phyloP scores from a whole-genome alignment of 129 eudicot genomes.

The Rutidosis leptorrhynchoides region DNA sequence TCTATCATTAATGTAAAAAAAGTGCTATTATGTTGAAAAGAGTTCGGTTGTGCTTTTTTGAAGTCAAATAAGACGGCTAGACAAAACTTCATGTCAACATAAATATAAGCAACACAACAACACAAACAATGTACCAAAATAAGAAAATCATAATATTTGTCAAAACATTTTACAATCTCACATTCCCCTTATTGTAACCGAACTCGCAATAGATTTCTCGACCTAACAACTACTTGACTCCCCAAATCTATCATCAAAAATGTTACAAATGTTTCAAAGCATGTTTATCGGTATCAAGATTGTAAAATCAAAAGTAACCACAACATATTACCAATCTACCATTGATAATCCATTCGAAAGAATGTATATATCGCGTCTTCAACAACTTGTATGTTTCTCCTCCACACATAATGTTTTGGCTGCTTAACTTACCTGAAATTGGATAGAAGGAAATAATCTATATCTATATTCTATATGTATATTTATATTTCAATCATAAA shows the following conservation, averaged over 20 bases:
- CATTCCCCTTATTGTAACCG: background rate
- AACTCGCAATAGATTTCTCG: background rate
- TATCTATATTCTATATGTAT: background rate
- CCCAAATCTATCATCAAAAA: conserved; percentile 22
- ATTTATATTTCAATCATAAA: too few relatives aligned
- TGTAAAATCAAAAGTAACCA: conserved; percentile 7
- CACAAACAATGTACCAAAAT: background rate
- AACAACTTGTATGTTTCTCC: conserved; percentile 15
- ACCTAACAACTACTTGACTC: conserved; percentile 15
- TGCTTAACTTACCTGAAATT: conserved; percentile 11
- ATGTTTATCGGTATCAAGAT: conserved; percentile 3
- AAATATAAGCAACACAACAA: background rate
- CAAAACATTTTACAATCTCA: conserved; percentile 9
- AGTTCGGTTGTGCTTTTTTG: too few relatives aligned
- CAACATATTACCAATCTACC: conserved; percentile 24
- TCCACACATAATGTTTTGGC: background rate
- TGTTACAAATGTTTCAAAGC: conserved; percentile 13
- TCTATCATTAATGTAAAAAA: too few relatives aligned
- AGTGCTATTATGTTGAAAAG: too few relatives aligned
- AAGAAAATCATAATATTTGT: background rate
- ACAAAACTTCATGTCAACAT: background rate
- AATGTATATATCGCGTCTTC: conserved; percentile 18
- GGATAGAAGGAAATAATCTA: background rate
- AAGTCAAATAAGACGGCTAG: too few relatives aligned
- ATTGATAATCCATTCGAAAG: conserved; percentile 7